Evolutionary conservation across 1,284 basidiomycete genomes (phyloP), one percentile per base, ranked within the genome.

Genomic region (Boletus semigastroideus): DNA sequence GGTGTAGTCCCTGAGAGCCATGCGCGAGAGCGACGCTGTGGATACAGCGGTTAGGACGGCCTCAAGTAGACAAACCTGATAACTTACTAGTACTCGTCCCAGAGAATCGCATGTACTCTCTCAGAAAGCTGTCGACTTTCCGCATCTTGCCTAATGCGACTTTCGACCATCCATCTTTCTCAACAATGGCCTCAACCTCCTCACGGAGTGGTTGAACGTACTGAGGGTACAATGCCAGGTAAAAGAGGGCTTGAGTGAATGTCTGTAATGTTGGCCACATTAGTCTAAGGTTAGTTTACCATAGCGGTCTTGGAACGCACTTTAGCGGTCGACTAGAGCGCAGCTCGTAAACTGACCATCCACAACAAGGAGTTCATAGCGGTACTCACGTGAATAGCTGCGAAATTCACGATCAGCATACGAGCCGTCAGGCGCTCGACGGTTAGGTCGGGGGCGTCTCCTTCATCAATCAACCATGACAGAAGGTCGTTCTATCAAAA

Each of bases 151-250:
- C 63, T 25, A 80, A 48, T 2, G 71, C 67, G 0, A 46, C 57
- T 52, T 75, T 78, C 3, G 75, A 69, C 76, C 77, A 78, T 6
- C 77, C 78, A 5, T 77, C 67, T 22, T 64, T 58, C 1, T 54
- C 55, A 1, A 78, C 51, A 3, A 74, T 59, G 1, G 54, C 30
- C 5, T 76, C 72, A 2, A 75, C 68, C 54, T 79, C 79, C 33
- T 76, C 70, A 1, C 77, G 74, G n/a, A 80, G 63, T 0, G 66
- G 66, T 22, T 64, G 52, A 0, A 73, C 51, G 43, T 70, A 74
- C 46, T 74, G 68, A 1, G 74, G 76, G 17, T 72, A 58, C 0
- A 65, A 62, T 0, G 74, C 73, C 1, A 78, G 63, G 30, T 65
- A 59, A 37, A 67, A 72, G 7, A 78, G 54, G 4, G 64, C 71